phyloP scores from a whole-genome alignment of 1,284 basidiomycete species.

The Cutaneotrichosporon cutaneum region DNA sequence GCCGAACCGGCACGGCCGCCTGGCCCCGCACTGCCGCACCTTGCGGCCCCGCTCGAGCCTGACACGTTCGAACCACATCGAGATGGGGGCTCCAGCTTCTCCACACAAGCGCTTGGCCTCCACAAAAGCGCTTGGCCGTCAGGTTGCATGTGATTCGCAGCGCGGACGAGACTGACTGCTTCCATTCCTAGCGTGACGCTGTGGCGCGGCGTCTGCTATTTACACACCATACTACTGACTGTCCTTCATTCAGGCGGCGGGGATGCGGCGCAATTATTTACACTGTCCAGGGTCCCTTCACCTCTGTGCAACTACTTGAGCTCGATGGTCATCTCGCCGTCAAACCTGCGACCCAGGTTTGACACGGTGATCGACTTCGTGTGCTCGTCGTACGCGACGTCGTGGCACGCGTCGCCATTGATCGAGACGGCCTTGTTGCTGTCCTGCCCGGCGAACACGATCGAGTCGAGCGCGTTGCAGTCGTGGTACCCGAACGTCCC shows the following conservation, averaged over 20 bases:
- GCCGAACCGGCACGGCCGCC: neutral
- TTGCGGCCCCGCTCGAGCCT: neutral
- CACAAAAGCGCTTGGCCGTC: no score
- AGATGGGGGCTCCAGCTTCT: neutral
- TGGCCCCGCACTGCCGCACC: neutral
- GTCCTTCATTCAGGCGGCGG: no score
- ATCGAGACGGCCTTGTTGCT: neutral
- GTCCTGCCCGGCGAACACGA: constrained; percentile 29
- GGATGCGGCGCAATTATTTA: no score
- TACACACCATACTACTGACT: no score
- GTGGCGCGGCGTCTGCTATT: no score
- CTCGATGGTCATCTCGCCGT: constrained; percentile 2
- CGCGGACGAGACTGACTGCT: no score
- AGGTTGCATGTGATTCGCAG: no score
- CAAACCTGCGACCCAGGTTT: neutral
- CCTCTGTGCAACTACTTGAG: neutral
- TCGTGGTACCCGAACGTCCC: constrained; percentile 59
- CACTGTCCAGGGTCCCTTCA: no score
- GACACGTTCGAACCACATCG: neutral
- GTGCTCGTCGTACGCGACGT: neutral
- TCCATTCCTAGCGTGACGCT: neutral
- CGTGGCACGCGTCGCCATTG: neutral
- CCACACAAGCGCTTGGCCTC: no score
- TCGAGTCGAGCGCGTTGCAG: constrained; percentile 16
- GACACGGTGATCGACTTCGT: neutral